Evolutionary conservation across 768 basidiomycete genomes (phyloP).

Genomic region (Mycena belliarum): DNA sequence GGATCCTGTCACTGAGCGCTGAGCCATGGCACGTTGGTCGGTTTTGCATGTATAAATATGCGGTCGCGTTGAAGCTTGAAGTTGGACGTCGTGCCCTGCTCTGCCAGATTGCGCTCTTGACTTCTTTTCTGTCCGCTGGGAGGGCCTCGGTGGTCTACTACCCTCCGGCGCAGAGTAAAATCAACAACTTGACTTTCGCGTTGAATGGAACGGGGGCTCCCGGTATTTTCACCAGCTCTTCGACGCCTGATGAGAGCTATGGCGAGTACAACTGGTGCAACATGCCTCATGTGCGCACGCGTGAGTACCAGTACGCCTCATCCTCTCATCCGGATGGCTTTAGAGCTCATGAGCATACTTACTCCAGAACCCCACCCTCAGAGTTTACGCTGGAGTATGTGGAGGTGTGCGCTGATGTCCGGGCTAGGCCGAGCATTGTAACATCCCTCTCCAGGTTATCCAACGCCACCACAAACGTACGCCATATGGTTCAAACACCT

Average conservation of each 20-base stretch:
- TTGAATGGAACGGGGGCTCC: constrained; percentile 45
- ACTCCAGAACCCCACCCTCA: constrained; percentile 35
- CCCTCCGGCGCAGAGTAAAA: constrained; percentile 38
- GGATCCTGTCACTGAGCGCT: too few relatives aligned
- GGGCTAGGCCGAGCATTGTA: too few relatives aligned
- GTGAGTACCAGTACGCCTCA: constrained; percentile 49
- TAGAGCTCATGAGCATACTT: not conserved
- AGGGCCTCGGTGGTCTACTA: constrained; percentile 34
- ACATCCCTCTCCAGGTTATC: constrained; percentile 31
- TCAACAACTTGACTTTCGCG: constrained; percentile 46
- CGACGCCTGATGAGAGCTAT: constrained; percentile 38
- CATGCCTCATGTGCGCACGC: constrained; percentile 50
- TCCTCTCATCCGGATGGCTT: not conserved
- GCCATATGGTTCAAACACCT: constrained; percentile 51
- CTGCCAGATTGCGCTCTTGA: not conserved
- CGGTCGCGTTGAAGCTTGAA: not conserved
- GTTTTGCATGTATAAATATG: constrained; percentile 1
- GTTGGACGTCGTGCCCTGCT: not conserved
- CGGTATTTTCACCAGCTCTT: constrained; percentile 44
- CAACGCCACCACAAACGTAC: constrained; percentile 57
- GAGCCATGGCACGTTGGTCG: constrained; percentile 14
- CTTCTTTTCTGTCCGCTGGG: not conserved
- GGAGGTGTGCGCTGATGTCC: constrained; percentile 28
- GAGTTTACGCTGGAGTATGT: constrained; percentile 45
- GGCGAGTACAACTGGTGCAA: constrained; percentile 56